Evolutionary conservation across 164 flowering plant species (phyloP), one percentile per base, ranked within the genome.

Genomic region (Dillenia suffruticosa): DNA sequence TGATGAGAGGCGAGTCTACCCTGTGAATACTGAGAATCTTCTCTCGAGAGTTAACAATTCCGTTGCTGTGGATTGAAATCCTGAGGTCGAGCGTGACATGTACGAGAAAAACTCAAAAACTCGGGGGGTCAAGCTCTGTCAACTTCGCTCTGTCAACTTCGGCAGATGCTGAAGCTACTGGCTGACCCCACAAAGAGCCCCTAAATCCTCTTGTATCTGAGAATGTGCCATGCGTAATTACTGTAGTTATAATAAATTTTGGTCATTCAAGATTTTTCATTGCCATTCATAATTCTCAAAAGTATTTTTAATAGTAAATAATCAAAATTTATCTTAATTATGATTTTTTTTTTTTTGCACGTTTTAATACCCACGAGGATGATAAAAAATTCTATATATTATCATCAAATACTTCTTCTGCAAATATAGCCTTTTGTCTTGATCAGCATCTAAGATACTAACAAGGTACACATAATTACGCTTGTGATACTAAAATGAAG

Each of bases 151-250:
- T 24, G 26, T 24, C n/a, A n/a, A n/a, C n/a, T n/a, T n/a, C n/a
- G 62, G 60, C 92, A 0, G 90, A 90, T 70, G 86, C 91, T 12
- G 91, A 89, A 13, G 95, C 84, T 46, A 95, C 97, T 59, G 77
- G 97, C 76, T 93, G 74, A 87, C 44, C 22, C 22, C 22, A 19
- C 15, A 46, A 4, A 64, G 44, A 16, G 13, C 48, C 46, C 16
- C 26, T 7, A 1, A 26, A 22, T 40, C 43, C 32, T 11, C 58
- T 56, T 52, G 26, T 19, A 14, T 55, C 51, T 56, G 22, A 19
- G 22, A 44, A 40, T 55, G 12, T 53, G 32, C 47, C 10, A 46
- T 50, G 54, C 43, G 46, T 1, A 59, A 62, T 49, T 22, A 1
- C 22, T 50, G 80, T 71, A 65, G 72, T 67, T 74, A n/a, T n/a